Conservation (phyloP, 306 rosid genomes). For the Pterocarpus macrocarpus region DNA sequence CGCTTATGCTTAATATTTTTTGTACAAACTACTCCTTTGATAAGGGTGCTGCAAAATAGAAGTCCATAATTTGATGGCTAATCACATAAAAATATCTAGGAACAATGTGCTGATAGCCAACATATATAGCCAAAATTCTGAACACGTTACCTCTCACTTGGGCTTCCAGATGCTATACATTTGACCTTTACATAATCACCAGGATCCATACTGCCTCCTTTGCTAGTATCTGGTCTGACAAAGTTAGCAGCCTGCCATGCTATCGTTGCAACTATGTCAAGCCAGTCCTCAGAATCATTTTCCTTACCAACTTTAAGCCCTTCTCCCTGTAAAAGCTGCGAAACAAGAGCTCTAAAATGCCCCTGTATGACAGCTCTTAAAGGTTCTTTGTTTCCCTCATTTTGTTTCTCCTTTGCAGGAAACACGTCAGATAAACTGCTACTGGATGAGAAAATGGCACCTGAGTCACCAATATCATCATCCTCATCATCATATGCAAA, state of each 20-base stretch:
- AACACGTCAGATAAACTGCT: slow-evolving; percentile 76
- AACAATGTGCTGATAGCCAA: not conserved
- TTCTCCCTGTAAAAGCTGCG: slow-evolving; percentile 87
- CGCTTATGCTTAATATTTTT: slow-evolving; percentile 98
- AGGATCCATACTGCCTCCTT: slow-evolving; percentile 99
- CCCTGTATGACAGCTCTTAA: slow-evolving; percentile 81
- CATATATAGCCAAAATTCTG: slow-evolving; percentile 22
- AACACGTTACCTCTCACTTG: slow-evolving; percentile 78
- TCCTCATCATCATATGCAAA: slow-evolving; percentile 89
- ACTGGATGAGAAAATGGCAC: slow-evolving; percentile 75
- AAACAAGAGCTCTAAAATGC: slow-evolving; percentile 94
- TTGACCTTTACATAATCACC: slow-evolving; percentile 92
- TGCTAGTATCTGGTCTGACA: slow-evolving; percentile 94
- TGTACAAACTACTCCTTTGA: slow-evolving; percentile 94
- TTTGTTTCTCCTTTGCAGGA: slow-evolving; percentile 77
- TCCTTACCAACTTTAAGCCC: slow-evolving; percentile 70
- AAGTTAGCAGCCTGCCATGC: slow-evolving; percentile 97
- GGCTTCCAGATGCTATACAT: slow-evolving; percentile 85
- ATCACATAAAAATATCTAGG: slow-evolving; percentile 3
- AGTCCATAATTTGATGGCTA: slow-evolving; percentile 37
- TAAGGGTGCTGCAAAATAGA: slow-evolving; percentile 69
- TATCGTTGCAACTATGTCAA: slow-evolving; percentile 73
- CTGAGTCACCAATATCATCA: slow-evolving; percentile 89
- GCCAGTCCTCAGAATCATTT: slow-evolving; percentile 79
- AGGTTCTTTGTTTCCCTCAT: slow-evolving; percentile 83